A percentile compares a stretch with the other conserved stretches of the same genome.
These are phyloP conservation scores for Phanerodontia chrysosporium DNA, from an alignment of 768 basidiomycete genomes.

Conservation along the genomic window DNA sequence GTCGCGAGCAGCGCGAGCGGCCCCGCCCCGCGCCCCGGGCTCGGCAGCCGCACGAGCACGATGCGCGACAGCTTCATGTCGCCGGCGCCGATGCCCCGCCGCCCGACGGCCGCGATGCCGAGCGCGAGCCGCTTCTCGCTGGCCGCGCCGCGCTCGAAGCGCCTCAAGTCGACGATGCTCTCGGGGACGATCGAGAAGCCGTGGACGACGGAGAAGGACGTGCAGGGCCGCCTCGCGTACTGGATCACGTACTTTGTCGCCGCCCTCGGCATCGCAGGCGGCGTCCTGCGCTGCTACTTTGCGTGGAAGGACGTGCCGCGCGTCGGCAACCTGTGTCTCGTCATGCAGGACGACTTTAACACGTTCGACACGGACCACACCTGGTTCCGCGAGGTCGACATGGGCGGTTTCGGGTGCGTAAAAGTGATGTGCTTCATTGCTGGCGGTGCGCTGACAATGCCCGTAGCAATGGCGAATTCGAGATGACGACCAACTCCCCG, in stretches of 20 bases:
- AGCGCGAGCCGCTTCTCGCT: conserved; percentile 13
- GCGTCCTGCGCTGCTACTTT: conserved; percentile 53
- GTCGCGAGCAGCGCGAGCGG: conserved; percentile 20
- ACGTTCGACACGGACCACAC: conserved; percentile 51
- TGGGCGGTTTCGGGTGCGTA: conserved; percentile 78
- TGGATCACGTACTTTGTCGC: conserved; percentile 52
- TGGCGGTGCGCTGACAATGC: neutral
- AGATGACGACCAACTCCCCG: conserved; percentile 70
- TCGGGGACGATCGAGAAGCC: conserved; percentile 44
- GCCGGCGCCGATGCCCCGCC: conserved; percentile 21
- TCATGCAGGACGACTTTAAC: conserved; percentile 75
- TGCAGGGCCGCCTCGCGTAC: conserved; percentile 48
- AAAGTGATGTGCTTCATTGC: neutral
- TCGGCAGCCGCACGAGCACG: conserved; percentile 18
- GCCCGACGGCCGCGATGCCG: conserved; percentile 16
- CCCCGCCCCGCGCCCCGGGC: conserved; percentile 15
- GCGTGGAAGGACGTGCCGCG: conserved; percentile 51
- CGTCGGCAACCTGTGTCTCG: conserved; percentile 52
- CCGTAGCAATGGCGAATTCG: conserved; percentile 70
- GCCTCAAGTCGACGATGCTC: conserved; percentile 30
- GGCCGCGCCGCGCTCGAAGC: conserved; percentile 16
- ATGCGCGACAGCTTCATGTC: conserved; percentile 27
- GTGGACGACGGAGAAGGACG: conserved; percentile 51
- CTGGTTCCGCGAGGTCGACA: conserved; percentile 71
- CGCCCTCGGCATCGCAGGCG: conserved; percentile 48